Evolutionary conservation across 805 yeast genomes (phyloP).

Genomic region (Suhomyces pyralidae): DNA sequence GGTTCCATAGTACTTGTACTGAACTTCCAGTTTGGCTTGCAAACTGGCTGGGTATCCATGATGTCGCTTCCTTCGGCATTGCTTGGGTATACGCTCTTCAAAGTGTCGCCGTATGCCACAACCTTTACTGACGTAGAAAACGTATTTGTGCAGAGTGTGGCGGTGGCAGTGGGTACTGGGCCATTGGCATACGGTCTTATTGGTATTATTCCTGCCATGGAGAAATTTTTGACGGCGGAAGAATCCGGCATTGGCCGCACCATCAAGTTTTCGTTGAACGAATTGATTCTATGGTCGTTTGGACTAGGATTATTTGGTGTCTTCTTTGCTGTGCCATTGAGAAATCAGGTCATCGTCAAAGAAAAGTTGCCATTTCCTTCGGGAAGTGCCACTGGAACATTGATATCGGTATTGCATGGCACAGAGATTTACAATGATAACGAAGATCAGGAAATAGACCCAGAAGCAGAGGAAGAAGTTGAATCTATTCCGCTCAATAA

Average conservation of each 20-base stretch:
- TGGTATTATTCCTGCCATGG: slow-evolving; percentile 95
- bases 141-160: slow-evolving; percentile 85
- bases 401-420: slow-evolving; percentile 83
- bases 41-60: slow-evolving; percentile 99
- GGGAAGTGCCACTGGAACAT: slow-evolving; percentile 93
- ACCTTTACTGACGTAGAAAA: slow-evolving; percentile 82
- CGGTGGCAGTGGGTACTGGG: slow-evolving; percentile 97
- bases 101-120: slow-evolving; percentile 46
- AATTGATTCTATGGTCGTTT: slow-evolving; percentile 74
- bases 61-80: slow-evolving; percentile 95
- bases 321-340: slow-evolving; percentile 85
- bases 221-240: slow-evolving; percentile 72
- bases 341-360: slow-evolving; percentile 81
- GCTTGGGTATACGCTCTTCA: slow-evolving; percentile 81
- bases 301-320: slow-evolving; percentile 94
- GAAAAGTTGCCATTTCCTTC: slow-evolving; percentile 91
- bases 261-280: slow-evolving; percentile 37
- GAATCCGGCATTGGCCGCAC: slow-evolving; percentile 64
- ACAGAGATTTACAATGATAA: slow-evolving; percentile 48
- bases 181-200: slow-evolving; percentile 94
- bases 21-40: slow-evolving; percentile 93
- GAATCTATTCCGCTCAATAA: slow-evolving; percentile 1
- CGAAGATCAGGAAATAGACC: slow-evolving; percentile 5
- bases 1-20: slow-evolving; percentile 86
- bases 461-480: neutral